These are phyloP conservation scores for Venturia oleaginea DNA, from an alignment of 2,329 filamentous ascomycete species.

Conservation along the genomic window DNA sequence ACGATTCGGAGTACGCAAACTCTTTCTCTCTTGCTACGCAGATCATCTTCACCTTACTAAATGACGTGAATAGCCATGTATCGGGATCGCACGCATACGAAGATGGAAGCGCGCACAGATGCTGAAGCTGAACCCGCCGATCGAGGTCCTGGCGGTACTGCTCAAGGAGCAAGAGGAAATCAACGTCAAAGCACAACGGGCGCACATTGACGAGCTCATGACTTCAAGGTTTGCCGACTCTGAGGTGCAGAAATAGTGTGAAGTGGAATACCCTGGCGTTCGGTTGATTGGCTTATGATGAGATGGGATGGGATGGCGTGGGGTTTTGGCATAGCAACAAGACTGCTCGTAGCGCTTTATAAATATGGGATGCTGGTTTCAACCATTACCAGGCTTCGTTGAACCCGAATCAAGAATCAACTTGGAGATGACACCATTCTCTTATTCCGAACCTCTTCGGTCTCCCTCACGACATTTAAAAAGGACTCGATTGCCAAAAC, in stretches of 20 bases:
- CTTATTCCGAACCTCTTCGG: too few relatives aligned
- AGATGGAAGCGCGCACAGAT: slow-evolving; percentile 81
- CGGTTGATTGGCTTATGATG: not conserved
- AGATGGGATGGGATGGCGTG: not conserved
- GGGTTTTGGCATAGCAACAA: too few relatives aligned
- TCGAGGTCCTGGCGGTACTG: slow-evolving; percentile 82
- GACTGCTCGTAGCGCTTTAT: too few relatives aligned
- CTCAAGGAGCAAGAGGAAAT: slow-evolving; percentile 57
- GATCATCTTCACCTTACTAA: not conserved
- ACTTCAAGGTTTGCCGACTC: slow-evolving; percentile 37
- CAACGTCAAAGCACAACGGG: slow-evolving; percentile 49
- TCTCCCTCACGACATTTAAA: too few relatives aligned
- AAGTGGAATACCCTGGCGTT: not conserved
- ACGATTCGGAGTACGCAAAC: slow-evolving; percentile 73
- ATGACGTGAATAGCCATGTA: slow-evolving; percentile 58
- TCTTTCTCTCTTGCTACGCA: not conserved
- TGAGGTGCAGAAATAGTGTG: not conserved
- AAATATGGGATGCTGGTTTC: too few relatives aligned
- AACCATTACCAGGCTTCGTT: too few relatives aligned
- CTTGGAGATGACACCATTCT: too few relatives aligned
- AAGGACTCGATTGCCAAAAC: too few relatives aligned
- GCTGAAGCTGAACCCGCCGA: slow-evolving; percentile 75
- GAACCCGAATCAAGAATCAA: too few relatives aligned
- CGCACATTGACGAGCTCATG: slow-evolving; percentile 64
- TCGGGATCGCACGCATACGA: slow-evolving; percentile 71